A percentile compares a stretch with the other conserved stretches of the same genome.
Conservation (phyloP, 805 yeast species). For the Debaryomyces prosopidis region DNA sequence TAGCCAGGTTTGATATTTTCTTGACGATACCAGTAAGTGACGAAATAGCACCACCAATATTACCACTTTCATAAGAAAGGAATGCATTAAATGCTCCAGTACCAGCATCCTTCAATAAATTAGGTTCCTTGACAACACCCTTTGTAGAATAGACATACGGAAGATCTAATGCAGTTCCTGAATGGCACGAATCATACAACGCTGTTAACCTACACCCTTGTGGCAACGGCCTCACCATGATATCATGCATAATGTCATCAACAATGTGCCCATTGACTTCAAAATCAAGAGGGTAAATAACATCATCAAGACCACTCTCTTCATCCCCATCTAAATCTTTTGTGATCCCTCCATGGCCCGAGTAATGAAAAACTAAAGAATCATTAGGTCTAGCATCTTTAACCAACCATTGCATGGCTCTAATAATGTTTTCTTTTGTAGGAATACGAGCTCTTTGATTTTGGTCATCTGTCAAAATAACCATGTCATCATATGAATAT, state of each 20-base stretch:
- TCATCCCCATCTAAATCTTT: slow-evolving; percentile 39
- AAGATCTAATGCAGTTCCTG: slow-evolving; percentile 41
- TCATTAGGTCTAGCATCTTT: slow-evolving; percentile 39
- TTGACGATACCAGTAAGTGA: slow-evolving; percentile 35
- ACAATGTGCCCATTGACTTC: slow-evolving; percentile 31
- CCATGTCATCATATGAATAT: slow-evolving; percentile 37
- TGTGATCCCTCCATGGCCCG: slow-evolving; percentile 42
- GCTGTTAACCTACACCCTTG: slow-evolving; percentile 40
- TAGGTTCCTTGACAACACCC: slow-evolving; percentile 42
- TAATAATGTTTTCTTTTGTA: slow-evolving; percentile 29
- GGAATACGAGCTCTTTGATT: slow-evolving; percentile 30
- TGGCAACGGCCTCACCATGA: slow-evolving; percentile 38
- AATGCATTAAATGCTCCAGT: slow-evolving; percentile 32
- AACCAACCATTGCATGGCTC: slow-evolving; percentile 43
- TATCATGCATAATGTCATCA: slow-evolving; percentile 41
- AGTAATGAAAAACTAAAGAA: slow-evolving; percentile 39
- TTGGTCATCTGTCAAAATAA: slow-evolving; percentile 40
- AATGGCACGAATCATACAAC: slow-evolving; percentile 40
- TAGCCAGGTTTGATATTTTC: slow-evolving; percentile 23
- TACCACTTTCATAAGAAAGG: slow-evolving; percentile 32
- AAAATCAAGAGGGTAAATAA: slow-evolving; percentile 39
- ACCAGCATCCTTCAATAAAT: slow-evolving; percentile 38
- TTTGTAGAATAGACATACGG: slow-evolving; percentile 42
- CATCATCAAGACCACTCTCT: slow-evolving; percentile 37
- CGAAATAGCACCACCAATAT: slow-evolving; percentile 38